Conservation (phyloP, 768 basidiomycete genomes). For the Amanita rubescens region DNA sequence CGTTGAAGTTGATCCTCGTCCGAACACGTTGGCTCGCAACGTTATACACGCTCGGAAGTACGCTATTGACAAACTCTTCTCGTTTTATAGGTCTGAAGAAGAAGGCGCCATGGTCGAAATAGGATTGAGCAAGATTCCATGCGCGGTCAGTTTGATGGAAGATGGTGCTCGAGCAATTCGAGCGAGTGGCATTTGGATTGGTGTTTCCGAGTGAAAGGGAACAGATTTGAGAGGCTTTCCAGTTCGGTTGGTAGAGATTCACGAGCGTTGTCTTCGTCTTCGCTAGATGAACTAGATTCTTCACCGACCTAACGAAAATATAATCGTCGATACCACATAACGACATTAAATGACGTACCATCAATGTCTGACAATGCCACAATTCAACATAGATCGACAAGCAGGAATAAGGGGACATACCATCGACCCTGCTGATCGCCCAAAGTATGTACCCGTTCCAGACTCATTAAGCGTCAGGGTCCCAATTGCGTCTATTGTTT, state of each 20-base stretch:
- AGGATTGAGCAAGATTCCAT: slow-evolving; percentile 30
- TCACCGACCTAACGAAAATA: slow-evolving; percentile 22
- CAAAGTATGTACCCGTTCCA: slow-evolving; percentile 58
- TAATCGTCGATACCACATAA: background rate
- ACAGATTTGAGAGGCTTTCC: slow-evolving; percentile 30
- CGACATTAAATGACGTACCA: background rate
- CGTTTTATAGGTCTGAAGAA: slow-evolving; percentile 45
- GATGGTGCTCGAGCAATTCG: slow-evolving; percentile 28
- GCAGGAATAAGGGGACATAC: slow-evolving; percentile 18
- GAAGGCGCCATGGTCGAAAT: slow-evolving; percentile 37
- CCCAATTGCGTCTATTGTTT: slow-evolving; percentile 50
- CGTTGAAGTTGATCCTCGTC: slow-evolving; percentile 9
- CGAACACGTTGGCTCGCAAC: slow-evolving; percentile 12
- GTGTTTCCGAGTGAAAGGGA: slow-evolving; percentile 30
- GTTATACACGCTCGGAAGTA: slow-evolving; percentile 35
- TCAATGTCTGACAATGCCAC: slow-evolving; percentile 26
- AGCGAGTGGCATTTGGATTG: slow-evolving; percentile 23
- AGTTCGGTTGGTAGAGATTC: slow-evolving; percentile 23
- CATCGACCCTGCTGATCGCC: slow-evolving; percentile 59
- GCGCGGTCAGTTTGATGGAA: slow-evolving; percentile 42
- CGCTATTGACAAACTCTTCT: slow-evolving; percentile 35
- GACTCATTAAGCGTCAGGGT: slow-evolving; percentile 52
- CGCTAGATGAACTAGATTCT: slow-evolving; percentile 20
- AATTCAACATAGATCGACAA: background rate
- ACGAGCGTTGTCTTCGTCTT: slow-evolving; percentile 18